Percentiles rank a stretch among this genome's conserved stretches.
phyloP scores from a whole-genome alignment of 2,329 filamentous ascomycete species.

The Mycosphaerelloides madeirae region DNA sequence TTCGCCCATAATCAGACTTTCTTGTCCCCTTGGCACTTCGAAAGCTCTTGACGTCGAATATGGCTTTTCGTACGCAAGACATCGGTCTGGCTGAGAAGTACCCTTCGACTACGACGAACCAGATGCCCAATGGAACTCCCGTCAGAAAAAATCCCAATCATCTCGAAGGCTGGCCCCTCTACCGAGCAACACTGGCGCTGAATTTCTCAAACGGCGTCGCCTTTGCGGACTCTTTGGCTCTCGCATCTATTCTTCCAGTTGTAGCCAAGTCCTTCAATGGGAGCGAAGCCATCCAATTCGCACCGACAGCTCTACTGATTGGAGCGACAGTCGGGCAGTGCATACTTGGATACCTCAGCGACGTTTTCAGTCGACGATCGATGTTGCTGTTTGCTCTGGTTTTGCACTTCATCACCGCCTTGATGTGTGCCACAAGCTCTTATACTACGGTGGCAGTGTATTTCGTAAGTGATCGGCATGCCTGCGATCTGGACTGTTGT shows the following conservation, averaged over 20 bases:
- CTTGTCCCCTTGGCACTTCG: too few relatives aligned
- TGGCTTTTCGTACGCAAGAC: too few relatives aligned
- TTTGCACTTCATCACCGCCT: conserved; percentile 4
- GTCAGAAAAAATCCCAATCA: too few relatives aligned
- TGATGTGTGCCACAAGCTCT: conserved; percentile 8
- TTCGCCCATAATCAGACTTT: too few relatives aligned
- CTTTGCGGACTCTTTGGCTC: conserved; percentile 14
- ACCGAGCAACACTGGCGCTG: conserved; percentile 1
- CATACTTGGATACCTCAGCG: conserved; percentile 22
- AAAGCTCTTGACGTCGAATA: too few relatives aligned
- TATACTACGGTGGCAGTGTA: conserved; percentile 2
- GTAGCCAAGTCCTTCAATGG: conserved; percentile 13
- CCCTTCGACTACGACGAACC: too few relatives aligned
- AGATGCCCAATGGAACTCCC: too few relatives aligned
- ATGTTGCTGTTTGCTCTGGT: conserved; percentile 16
- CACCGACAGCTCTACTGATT: conserved; percentile 15
- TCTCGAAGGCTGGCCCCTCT: too few relatives aligned
- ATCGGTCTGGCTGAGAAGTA: too few relatives aligned
- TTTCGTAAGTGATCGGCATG: too few relatives aligned
- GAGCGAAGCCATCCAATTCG: conserved; percentile 16
- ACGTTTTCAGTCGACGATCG: conserved; percentile 16
- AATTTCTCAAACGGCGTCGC: conserved; percentile 12
- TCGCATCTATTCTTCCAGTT: conserved; percentile 12
- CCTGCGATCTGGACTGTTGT: too few relatives aligned
- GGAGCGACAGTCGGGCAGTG: conserved; percentile 18